Evolutionary conservation across 108 stramenopile species (phyloP).

Genomic region (Licmophora abbreviata): DNA sequence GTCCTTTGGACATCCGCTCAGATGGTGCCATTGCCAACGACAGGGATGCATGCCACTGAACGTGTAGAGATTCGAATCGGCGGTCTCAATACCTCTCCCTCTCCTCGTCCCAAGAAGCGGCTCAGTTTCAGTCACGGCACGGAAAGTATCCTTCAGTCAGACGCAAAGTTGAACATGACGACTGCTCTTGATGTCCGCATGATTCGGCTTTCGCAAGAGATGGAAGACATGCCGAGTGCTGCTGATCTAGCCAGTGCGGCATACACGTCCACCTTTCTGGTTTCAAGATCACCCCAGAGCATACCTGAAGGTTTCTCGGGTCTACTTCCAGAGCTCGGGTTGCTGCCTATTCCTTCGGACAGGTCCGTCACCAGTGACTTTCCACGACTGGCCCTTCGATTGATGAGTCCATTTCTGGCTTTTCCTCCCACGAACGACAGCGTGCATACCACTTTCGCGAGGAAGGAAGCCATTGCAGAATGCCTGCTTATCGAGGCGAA

Average conservation of each 20-base stretch:
- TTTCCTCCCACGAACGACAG: conserved; percentile 24
- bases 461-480: conserved; percentile 42
- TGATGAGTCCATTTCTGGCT: conserved; percentile 54
- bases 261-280: neutral
- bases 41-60: neutral
- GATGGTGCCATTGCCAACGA: conserved; percentile 17
- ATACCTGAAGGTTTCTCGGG: neutral
- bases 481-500: conserved; percentile 58
- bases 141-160: neutral
- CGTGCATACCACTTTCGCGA: conserved; percentile 11
- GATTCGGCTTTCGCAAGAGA: conserved; percentile 21
- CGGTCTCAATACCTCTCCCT: conserved; percentile 1
- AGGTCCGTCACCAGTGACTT: conserved; percentile 22
- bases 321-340: conserved; percentile 15
- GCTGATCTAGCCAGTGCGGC: neutral
- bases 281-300: neutral
- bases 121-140: neutral
- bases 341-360: conserved; percentile 19
- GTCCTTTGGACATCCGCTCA: conserved; percentile 29
- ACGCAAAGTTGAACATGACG: conserved; percentile 8
- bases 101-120: neutral
- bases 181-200: conserved; percentile 20
- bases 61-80: no score
- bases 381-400: conserved; percentile 53
- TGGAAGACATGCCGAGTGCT: conserved; percentile 5